Conservation (phyloP, 2,329 filamentous ascomycete species). For the Microdochium nivale region DNA sequence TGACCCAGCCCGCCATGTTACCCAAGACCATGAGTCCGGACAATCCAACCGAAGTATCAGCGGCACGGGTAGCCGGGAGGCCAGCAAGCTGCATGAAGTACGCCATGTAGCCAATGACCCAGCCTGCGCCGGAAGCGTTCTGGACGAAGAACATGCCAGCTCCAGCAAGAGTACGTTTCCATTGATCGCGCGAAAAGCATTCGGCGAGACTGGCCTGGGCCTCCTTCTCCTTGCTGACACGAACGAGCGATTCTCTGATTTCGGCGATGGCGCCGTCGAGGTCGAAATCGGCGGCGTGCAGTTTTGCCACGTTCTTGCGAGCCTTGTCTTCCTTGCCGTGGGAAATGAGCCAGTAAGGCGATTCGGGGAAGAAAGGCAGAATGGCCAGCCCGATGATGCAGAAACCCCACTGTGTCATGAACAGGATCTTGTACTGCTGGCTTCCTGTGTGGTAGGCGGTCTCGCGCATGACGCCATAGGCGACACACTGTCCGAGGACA, state of each 20-base stretch:
- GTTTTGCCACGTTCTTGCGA: conserved; percentile 16
- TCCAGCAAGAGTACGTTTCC: conserved; percentile 14
- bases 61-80: conserved; percentile 10
- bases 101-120: conserved; percentile 19
- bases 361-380: conserved; percentile 3
- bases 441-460: conserved; percentile 13
- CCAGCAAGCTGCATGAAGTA: conserved; percentile 21
- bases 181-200: conserved; percentile 11
- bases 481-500: conserved; percentile 11
- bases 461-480: conserved; percentile 13
- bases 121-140: conserved; percentile 17
- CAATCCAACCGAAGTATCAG: conserved; percentile 16
- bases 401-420: conserved; percentile 23
- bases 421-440: conserved; percentile 16
- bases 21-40: conserved; percentile 18
- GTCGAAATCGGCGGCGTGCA: conserved; percentile 17
- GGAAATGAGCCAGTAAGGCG: conserved; percentile 22
- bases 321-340: conserved; percentile 19
- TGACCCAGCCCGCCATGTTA: conserved; percentile 21
- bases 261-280: conserved; percentile 20
- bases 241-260: conserved; percentile 15
- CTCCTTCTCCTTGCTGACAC: conserved; percentile 12
- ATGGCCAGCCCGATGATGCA: conserved; percentile 12
- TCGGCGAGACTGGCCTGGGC: conserved; percentile 10
- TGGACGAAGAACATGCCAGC: conserved; percentile 20